phyloP scores from a whole-genome alignment of 805 yeast species.

The Wickerhamiella parazyma region DNA sequence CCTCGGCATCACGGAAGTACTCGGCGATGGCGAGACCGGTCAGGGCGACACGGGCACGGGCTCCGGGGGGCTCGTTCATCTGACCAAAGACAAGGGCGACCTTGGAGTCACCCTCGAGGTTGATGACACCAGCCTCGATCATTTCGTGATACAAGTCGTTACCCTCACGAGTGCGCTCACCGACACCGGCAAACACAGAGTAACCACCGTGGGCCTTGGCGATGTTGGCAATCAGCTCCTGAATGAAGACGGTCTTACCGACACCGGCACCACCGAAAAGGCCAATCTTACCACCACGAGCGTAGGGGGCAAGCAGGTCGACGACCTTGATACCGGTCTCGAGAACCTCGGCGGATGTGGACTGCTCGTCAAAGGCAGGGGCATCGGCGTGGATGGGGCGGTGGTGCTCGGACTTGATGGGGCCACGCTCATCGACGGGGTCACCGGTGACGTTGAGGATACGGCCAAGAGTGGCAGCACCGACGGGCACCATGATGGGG shows the following conservation, averaged over 20 bases:
- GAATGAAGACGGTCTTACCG: constrained; percentile 99
- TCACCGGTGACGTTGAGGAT: constrained; percentile 96
- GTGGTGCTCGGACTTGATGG: constrained; percentile 80
- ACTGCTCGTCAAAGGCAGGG: constrained; percentile 91
- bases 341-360: constrained; percentile 93
- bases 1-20: constrained; percentile 99
- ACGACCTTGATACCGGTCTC: constrained; percentile 99
- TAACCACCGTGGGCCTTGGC: constrained; percentile 99
- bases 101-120: constrained; percentile 98
- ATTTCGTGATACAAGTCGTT: constrained; percentile 99
- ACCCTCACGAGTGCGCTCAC: constrained; percentile 99
- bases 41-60: constrained; percentile 99
- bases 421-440: constrained; percentile 99
- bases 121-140: constrained; percentile 99
- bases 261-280: constrained; percentile 99
- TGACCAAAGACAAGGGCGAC: constrained; percentile 99
- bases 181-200: constrained; percentile 99
- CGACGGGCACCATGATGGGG: constrained; percentile 98
- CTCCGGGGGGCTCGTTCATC: constrained; percentile 99
- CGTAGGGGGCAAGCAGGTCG: constrained; percentile 97
- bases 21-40: constrained; percentile 99
- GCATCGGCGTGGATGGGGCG: constrained; percentile 99
- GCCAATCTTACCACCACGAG: constrained; percentile 99
- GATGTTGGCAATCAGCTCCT: constrained; percentile 98
- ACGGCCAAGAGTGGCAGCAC: constrained; percentile 98